Percentiles rank a stretch among this genome's conserved stretches.
phyloP scores from a whole-genome alignment of 2,329 filamentous ascomycete genomes.

The Teratosphaeria nubilosa region DNA sequence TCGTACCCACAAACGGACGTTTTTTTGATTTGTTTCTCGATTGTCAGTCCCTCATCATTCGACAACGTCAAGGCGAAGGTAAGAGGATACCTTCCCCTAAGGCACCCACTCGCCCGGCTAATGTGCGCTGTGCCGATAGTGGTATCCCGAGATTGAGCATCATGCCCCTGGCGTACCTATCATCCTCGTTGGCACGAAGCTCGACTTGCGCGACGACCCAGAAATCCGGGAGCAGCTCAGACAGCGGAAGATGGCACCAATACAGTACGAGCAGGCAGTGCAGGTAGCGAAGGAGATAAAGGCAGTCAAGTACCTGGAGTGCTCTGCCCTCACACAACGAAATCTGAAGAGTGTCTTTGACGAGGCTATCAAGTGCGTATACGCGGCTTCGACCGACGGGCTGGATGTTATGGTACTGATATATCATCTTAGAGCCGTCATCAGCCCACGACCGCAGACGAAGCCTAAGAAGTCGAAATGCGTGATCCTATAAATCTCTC shows the following conservation, averaged over 20 bases:
- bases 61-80: constrained; percentile 99
- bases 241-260: constrained; percentile 93
- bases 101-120: background rate
- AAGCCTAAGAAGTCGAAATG: constrained; percentile 59
- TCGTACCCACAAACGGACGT: constrained; percentile 98
- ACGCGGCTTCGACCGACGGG: background rate
- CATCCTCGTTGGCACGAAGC: constrained; percentile 93
- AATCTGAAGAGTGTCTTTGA: constrained; percentile 99
- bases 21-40: constrained; percentile 96
- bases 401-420: background rate
- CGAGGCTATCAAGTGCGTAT: constrained; percentile 83
- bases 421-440: constrained; percentile 48
- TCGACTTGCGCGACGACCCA: constrained; percentile 85
- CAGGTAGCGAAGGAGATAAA: constrained; percentile 86
- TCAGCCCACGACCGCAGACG: constrained; percentile 54
- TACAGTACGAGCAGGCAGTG: constrained; percentile 86
- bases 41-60: constrained; percentile 93
- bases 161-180: constrained; percentile 93
- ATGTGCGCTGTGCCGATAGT: constrained; percentile 44
- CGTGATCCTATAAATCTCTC: constrained; percentile 47
- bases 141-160: constrained; percentile 95
- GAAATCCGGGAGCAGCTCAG: constrained; percentile 71
- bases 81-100: constrained; percentile 21
- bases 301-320: constrained; percentile 96
- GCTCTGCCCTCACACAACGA: constrained; percentile 89